These are phyloP conservation scores for Emergomyces africanus DNA, from an alignment of 2,329 filamentous ascomycete species.

Conservation along the genomic window DNA sequence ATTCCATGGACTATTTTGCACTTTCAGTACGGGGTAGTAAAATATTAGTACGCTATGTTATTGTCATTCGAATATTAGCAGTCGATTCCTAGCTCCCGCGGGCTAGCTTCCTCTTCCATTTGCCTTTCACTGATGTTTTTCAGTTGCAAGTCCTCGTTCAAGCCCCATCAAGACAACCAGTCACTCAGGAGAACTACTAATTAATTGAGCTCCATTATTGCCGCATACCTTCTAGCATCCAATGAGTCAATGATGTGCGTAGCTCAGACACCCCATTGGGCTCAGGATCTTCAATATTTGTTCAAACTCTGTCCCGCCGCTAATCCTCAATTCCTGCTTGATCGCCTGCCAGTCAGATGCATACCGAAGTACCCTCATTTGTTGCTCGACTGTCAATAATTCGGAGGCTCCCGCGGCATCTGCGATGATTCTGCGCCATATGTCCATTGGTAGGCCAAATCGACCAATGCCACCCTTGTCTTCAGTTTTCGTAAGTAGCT, in stretches of 20 bases:
- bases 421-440: slow-evolving; percentile 21
- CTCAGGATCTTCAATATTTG: slow-evolving; percentile 26
- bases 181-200: neutral
- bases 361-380: slow-evolving; percentile 19
- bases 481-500: neutral
- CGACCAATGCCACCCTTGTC: slow-evolving; percentile 2
- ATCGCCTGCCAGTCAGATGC: slow-evolving; percentile 21
- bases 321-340: slow-evolving; percentile 18
- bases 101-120: neutral
- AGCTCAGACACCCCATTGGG: slow-evolving; percentile 21
- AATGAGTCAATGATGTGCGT: slow-evolving; percentile 11
- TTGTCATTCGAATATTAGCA: neutral
- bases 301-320: slow-evolving; percentile 18
- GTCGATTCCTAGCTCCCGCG: neutral
- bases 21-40: too few species aligned
- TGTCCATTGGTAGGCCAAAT: slow-evolving; percentile 17
- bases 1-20: too few species aligned
- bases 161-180: too few species aligned
- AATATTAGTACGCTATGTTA: neutral
- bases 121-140: too few species aligned
- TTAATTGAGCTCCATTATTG: neutral
- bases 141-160: neutral
- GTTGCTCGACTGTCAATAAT: slow-evolving; percentile 18
- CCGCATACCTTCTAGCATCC: neutral
- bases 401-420: slow-evolving; percentile 15